phyloP scores from a whole-genome alignment of 129 eudicot genomes.

The Cynara cardunculus region DNA sequence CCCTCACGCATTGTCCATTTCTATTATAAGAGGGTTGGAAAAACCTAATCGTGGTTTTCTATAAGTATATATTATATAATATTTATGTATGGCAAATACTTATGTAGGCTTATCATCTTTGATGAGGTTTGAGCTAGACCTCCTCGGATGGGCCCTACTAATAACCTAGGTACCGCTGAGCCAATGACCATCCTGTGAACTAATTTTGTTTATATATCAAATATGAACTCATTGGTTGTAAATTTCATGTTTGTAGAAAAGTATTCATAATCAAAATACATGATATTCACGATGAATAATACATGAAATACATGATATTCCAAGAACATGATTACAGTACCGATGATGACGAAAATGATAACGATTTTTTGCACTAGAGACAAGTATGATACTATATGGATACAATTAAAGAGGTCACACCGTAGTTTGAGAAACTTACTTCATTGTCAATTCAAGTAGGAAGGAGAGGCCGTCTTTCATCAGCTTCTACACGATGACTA shows the following conservation, averaged over 20 bases:
- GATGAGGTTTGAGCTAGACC: too few species aligned
- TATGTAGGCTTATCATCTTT: neutral
- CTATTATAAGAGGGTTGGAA: neutral
- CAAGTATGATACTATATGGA: neutral
- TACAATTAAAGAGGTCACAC: neutral
- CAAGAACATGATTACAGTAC: neutral
- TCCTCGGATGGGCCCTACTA: too few species aligned
- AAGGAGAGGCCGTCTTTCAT: slow-evolving; percentile 94
- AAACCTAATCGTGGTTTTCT: neutral
- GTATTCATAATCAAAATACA: neutral
- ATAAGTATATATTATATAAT: too few species aligned
- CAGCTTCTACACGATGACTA: slow-evolving; percentile 77
- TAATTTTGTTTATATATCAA: neutral
- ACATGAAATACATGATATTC: neutral
- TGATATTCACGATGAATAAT: neutral
- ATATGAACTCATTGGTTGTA: neutral
- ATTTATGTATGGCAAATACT: neutral
- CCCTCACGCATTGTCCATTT: neutral
- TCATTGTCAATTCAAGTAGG: slow-evolving; percentile 48
- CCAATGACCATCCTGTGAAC: too few species aligned
- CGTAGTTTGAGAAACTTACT: slow-evolving; percentile 31
- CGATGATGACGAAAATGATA: too few species aligned
- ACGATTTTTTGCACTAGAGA: too few species aligned
- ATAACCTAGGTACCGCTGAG: too few species aligned
- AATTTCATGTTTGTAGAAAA: neutral